phyloP scores from a whole-genome alignment of 1,284 basidiomycete genomes.

The Irpex sp. region DNA sequence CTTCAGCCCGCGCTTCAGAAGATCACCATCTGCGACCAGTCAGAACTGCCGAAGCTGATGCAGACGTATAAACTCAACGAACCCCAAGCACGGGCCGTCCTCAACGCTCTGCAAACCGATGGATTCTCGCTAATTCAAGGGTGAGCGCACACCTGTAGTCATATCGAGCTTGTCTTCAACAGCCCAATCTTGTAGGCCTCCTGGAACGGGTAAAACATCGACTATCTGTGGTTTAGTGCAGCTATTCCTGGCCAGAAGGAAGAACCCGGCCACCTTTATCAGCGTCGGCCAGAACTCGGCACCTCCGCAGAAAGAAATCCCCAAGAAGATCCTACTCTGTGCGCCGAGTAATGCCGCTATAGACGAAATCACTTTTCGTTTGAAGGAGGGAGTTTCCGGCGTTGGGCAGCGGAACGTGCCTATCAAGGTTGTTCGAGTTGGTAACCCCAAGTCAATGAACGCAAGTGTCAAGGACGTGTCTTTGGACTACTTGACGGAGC shows the following conservation, averaged over 20 bases:
- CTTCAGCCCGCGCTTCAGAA: constrained; percentile 61
- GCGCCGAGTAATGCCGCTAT: constrained; percentile 99
- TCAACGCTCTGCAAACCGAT: constrained; percentile 67
- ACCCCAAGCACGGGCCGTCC: constrained; percentile 91
- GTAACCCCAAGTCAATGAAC: constrained; percentile 79
- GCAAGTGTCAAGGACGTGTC: constrained; percentile 84
- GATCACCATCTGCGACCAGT: constrained; percentile 42
- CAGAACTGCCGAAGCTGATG: constrained; percentile 71
- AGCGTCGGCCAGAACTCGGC: constrained; percentile 38
- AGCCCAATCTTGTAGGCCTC: constrained; percentile 62
- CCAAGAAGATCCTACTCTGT: constrained; percentile 85
- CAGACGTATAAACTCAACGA: constrained; percentile 79
- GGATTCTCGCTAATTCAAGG: constrained; percentile 97
- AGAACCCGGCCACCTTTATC: constrained; percentile 45
- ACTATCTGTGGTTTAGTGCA: constrained; percentile 96
- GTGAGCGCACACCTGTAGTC: constrained; percentile 24
- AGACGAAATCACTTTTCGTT: constrained; percentile 89
- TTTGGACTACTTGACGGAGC: constrained; percentile 83
- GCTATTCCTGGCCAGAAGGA: constrained; percentile 69
- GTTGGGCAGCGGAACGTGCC: constrained; percentile 50
- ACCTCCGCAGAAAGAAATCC: constrained; percentile 44
- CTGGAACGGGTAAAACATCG: constrained; percentile 98
- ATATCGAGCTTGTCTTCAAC: not conserved
- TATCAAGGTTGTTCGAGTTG: constrained; percentile 88
- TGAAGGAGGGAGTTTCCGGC: constrained; percentile 78